Percentiles rank a stretch among this genome's conserved stretches.
phyloP scores from a whole-genome alignment of 495 filamentous ascomycete genomes.

The Xylaria acuta region DNA sequence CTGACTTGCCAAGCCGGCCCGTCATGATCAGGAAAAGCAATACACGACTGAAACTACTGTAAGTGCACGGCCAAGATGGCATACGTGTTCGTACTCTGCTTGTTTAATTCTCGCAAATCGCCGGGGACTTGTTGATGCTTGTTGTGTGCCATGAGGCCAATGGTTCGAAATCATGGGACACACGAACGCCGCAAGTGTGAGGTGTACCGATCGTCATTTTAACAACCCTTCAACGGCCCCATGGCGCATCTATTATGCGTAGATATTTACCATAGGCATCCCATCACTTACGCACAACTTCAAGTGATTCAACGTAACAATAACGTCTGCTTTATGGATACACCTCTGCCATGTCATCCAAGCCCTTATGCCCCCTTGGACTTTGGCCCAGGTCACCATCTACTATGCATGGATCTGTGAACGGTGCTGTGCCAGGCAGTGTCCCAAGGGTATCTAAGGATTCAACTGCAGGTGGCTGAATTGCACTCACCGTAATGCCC shows the following conservation, averaged over 20 bases:
- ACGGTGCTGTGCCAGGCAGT: not conserved
- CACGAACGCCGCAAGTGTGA: not conserved
- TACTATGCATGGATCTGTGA: not conserved
- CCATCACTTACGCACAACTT: not conserved
- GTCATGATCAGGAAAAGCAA: not conserved
- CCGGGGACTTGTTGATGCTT: not conserved
- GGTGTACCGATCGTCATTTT: not conserved
- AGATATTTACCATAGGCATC: no score
- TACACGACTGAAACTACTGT: not conserved
- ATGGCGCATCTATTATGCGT: not conserved
- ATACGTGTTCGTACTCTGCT: conserved; percentile 10
- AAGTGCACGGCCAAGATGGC: not conserved
- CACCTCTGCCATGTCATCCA: not conserved
- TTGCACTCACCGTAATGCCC: not conserved
- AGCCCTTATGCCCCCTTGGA: not conserved
- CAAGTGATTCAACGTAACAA: not conserved
- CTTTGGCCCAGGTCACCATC: not conserved
- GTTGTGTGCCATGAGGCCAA: not conserved
- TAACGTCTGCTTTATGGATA: not conserved
- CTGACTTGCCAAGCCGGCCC: conserved; percentile 20
- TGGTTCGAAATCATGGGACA: not conserved
- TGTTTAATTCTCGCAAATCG: not conserved
- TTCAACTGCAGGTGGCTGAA: not conserved
- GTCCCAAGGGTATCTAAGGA: not conserved
- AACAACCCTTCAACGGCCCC: not conserved